Evolutionary conservation across 2,329 filamentous ascomycete genomes (phyloP).

Genomic region (Xylariaceae sp.): DNA sequence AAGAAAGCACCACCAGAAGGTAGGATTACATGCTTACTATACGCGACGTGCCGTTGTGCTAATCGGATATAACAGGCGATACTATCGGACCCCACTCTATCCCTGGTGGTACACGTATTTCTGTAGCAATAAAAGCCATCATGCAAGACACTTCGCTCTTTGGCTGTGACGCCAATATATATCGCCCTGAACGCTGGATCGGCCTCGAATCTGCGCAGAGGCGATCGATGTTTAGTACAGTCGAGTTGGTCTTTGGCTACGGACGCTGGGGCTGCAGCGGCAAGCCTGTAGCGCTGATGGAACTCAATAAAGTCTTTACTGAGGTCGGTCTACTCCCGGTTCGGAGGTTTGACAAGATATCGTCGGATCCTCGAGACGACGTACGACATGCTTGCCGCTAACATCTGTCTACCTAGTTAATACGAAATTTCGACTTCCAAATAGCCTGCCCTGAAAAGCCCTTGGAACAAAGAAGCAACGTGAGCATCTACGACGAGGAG

Average conservation of each 20-base stretch:
- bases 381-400: too few species aligned
- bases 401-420: slow-evolving; percentile 17
- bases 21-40: too few species aligned
- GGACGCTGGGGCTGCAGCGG: slow-evolving; percentile 51
- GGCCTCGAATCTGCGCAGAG: slow-evolving; percentile 30
- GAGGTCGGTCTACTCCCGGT: slow-evolving; percentile 43
- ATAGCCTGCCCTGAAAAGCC: slow-evolving; percentile 22
- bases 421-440: slow-evolving; percentile 35
- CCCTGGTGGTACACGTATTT: background rate
- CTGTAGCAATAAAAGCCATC: slow-evolving; percentile 35
- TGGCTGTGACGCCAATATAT: slow-evolving; percentile 41
- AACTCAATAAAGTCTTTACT: slow-evolving; percentile 51
- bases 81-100: slow-evolving; percentile 25
- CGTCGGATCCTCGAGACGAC: too few species aligned
- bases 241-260: slow-evolving; percentile 50
- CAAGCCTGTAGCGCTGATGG: slow-evolving; percentile 50
- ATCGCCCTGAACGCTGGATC: slow-evolving; percentile 45
- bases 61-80: too few species aligned
- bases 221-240: slow-evolving; percentile 43
- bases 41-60: too few species aligned
- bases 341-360: too few species aligned
- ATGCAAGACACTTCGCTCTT: slow-evolving; percentile 38
- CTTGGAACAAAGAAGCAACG: slow-evolving; percentile 23
- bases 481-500: slow-evolving; percentile 28
- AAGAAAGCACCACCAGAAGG: slow-evolving; percentile 41